Evolutionary conservation across 2,329 filamentous ascomycete genomes (phyloP).

Genomic region (Trichoderma pleuroti): DNA sequence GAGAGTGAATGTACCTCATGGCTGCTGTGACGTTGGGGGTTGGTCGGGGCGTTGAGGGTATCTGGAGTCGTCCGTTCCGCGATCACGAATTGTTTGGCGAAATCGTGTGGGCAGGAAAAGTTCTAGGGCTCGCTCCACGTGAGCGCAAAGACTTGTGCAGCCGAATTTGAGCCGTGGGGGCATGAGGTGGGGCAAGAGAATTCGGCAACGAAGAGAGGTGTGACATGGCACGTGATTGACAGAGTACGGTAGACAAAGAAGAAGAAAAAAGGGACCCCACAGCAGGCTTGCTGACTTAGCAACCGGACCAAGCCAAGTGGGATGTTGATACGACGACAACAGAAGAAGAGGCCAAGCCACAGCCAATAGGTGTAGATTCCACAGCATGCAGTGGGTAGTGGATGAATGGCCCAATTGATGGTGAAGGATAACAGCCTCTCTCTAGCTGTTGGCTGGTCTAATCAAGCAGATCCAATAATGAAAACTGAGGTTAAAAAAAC

Average conservation of each 20-base stretch:
- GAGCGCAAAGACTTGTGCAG: conserved; percentile 28
- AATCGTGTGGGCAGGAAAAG: conserved; percentile 44
- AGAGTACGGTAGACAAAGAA: neutral
- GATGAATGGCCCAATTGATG: neutral
- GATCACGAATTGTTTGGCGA: conserved; percentile 39
- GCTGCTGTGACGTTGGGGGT: conserved; percentile 59
- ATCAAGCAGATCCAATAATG: neutral
- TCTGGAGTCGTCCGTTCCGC: conserved; percentile 34
- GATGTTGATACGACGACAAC: neutral
- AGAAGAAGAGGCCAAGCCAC: neutral
- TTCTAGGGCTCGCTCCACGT: conserved; percentile 44
- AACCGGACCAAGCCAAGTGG: neutral
- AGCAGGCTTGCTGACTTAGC: neutral
- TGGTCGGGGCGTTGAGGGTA: conserved; percentile 43
- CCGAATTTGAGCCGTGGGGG: conserved; percentile 28
- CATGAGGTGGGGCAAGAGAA: neutral
- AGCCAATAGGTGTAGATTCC: neutral
- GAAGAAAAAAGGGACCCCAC: neutral
- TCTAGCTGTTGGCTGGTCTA: neutral
- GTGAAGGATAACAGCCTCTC: neutral
- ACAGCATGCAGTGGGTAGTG: neutral
- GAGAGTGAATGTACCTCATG: conserved; percentile 99
- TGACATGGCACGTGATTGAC: conserved; percentile 20
- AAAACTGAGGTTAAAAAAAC: neutral
- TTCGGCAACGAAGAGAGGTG: neutral